Evolutionary conservation across 2,329 filamentous ascomycete species (phyloP).

Genomic region (Rhynchosporium agropyri): DNA sequence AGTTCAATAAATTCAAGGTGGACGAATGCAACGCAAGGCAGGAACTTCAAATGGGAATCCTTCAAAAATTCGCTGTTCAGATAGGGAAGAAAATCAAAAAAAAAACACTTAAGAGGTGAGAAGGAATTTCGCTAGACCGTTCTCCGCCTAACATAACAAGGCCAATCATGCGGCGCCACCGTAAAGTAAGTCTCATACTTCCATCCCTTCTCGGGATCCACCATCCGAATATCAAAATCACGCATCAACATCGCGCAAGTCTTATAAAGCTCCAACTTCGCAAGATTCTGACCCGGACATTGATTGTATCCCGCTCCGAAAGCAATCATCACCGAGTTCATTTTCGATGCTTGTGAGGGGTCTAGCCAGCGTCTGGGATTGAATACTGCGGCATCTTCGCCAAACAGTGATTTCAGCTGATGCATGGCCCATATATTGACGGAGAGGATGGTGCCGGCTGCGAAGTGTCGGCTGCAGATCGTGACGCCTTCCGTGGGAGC

Average conservation of each 20-base stretch:
- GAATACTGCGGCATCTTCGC: slow-evolving; percentile 41
- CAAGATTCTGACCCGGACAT: slow-evolving; percentile 45
- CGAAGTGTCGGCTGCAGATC: slow-evolving; percentile 40
- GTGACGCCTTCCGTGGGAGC: slow-evolving; percentile 42
- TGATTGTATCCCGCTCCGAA: slow-evolving; percentile 45
- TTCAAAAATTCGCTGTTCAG: no score
- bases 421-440: slow-evolving; percentile 45
- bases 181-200: slow-evolving; percentile 43
- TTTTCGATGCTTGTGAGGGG: slow-evolving; percentile 27
- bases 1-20: background rate
- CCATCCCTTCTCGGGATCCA: slow-evolving; percentile 40
- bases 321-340: slow-evolving; percentile 38
- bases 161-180: slow-evolving; percentile 40
- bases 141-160: slow-evolving; percentile 23
- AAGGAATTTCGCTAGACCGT: background rate
- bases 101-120: no score
- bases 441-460: slow-evolving; percentile 40
- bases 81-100: no score
- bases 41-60: no score
- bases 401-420: slow-evolving; percentile 39
- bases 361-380: slow-evolving; percentile 44
- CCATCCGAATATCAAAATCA: slow-evolving; percentile 42
- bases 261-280: slow-evolving; percentile 44
- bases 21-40: background rate
- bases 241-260: slow-evolving; percentile 41